These are phyloP conservation scores for Coniella vitis DNA, from an alignment of 2,329 filamentous ascomycete species.

Conservation along the genomic window DNA sequence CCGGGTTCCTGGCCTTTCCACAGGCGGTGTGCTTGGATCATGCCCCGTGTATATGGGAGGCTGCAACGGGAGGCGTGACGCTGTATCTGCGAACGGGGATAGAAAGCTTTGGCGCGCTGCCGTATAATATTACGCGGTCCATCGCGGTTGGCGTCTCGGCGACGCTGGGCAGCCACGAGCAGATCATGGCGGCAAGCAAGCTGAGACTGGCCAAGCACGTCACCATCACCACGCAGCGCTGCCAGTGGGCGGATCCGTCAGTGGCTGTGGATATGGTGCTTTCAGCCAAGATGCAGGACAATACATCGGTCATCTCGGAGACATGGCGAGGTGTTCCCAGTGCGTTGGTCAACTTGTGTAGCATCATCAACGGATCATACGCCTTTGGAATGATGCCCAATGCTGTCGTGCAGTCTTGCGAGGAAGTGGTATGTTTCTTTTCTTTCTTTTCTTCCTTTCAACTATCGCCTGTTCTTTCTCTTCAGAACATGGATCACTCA, in stretches of 20 bases:
- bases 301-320: neutral
- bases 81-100: neutral
- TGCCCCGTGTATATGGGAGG: neutral
- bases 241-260: neutral
- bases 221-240: neutral
- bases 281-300: neutral
- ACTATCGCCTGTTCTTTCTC: no score
- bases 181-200: neutral
- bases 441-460: no score
- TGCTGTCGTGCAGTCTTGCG: neutral
- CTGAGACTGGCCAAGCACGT: neutral
- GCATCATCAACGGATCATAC: neutral
- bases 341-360: neutral
- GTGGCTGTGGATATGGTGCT: neutral
- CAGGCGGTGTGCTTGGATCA: neutral
- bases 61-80: neutral
- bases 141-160: neutral
- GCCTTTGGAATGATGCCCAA: neutral
- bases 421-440: neutral
- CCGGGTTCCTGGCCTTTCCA: neutral
- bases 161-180: neutral
- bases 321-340: neutral
- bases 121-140: neutral
- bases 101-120: neutral
- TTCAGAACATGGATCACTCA: no score